Evolutionary conservation across 768 basidiomycete genomes (phyloP).

Genomic region (Strobilomyces dryophilus): DNA sequence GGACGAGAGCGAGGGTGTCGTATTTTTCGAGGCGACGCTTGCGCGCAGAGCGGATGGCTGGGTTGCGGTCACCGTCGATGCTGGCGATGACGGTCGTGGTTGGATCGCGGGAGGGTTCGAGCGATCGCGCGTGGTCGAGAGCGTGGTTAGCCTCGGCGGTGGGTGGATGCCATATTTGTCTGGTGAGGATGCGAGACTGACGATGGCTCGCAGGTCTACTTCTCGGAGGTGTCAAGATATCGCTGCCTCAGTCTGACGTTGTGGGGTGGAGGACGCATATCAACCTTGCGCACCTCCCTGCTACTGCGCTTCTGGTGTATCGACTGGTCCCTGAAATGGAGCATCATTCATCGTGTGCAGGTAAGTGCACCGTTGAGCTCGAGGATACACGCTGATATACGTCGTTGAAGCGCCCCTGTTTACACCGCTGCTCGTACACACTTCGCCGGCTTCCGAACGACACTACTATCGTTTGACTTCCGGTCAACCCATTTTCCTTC

Average conservation of each 20-base stretch:
- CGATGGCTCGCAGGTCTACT: constrained; percentile 36
- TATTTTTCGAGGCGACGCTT: constrained; percentile 55
- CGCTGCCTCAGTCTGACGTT: constrained; percentile 24
- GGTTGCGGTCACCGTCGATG: constrained; percentile 53
- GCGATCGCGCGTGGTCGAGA: constrained; percentile 28
- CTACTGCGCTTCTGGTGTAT: constrained; percentile 65
- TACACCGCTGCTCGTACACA: constrained; percentile 63
- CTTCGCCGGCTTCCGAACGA: constrained; percentile 54
- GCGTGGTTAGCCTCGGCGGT: constrained; percentile 42
- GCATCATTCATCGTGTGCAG: constrained; percentile 23
- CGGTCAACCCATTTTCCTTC: constrained; percentile 39
- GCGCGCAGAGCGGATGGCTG: constrained; percentile 29
- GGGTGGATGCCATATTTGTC: constrained; percentile 11
- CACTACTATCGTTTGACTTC: constrained; percentile 58
- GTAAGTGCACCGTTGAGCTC: constrained; percentile 13
- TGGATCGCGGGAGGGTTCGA: constrained; percentile 61
- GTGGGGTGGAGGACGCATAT: constrained; percentile 41
- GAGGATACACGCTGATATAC: constrained; percentile 6
- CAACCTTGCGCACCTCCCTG: constrained; percentile 51
- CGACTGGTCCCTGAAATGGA: constrained; percentile 37
- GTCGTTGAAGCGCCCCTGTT: constrained; percentile 44
- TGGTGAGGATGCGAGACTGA: constrained; percentile 5
- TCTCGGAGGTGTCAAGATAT: constrained; percentile 33
- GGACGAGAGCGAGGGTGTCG: constrained; percentile 73
- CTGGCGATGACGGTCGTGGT: constrained; percentile 46